Evolutionary conservation across 1,139 yeast genomes (phyloP).

Genomic region (Hanseniaspora sp.): DNA sequence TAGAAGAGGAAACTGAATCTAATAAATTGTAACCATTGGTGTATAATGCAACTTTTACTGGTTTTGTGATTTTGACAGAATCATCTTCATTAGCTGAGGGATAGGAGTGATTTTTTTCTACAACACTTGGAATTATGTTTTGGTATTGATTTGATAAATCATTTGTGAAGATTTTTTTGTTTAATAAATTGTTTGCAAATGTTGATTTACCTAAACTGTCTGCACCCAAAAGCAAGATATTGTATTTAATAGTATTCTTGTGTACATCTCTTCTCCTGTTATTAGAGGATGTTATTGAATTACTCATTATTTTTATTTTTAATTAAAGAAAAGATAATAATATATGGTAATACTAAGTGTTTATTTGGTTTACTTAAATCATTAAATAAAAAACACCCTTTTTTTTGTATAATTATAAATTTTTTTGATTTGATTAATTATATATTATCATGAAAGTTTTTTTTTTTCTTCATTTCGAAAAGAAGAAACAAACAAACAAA

Average conservation of each 20-base stretch:
- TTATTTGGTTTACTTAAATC: no score
- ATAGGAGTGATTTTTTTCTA: constrained; percentile 24
- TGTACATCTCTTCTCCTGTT: constrained; percentile 26
- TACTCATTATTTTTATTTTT: background rate
- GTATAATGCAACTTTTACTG: constrained; percentile 31
- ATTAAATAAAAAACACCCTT: no score
- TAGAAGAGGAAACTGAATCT: background rate
- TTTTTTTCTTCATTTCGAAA: no score
- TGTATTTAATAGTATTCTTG: constrained; percentile 74
- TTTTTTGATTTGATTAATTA: no score
- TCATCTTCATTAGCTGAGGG: constrained; percentile 20
- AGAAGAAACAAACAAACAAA: no score
- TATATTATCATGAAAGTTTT: no score
- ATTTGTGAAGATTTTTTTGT: constrained; percentile 43
- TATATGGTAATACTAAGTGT: no score
- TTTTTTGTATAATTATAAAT: no score
- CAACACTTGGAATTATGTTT: constrained; percentile 24
- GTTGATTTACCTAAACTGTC: constrained; percentile 77
- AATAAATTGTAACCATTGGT: constrained; percentile 27
- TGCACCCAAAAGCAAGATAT: constrained; percentile 65
- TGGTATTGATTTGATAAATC: constrained; percentile 32
- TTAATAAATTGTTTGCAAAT: constrained; percentile 64
- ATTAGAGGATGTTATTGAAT: background rate
- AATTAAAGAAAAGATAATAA: no score
- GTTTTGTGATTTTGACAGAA: constrained; percentile 29